These are phyloP conservation scores for Austroboletus niveus DNA, from an alignment of 1,284 basidiomycete species.

Conservation along the genomic window DNA sequence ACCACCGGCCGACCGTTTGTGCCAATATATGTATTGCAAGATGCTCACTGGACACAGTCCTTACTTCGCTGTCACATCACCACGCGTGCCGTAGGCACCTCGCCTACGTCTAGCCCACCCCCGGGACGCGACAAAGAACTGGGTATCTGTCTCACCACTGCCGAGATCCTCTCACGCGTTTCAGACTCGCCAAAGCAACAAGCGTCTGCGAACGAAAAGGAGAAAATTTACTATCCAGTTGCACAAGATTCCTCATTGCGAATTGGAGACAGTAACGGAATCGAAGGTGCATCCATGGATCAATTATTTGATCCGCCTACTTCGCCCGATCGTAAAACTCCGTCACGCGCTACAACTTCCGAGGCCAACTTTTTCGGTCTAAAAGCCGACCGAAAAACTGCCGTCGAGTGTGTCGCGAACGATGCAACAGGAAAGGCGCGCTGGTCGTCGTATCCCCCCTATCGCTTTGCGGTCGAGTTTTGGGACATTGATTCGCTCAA, in stretches of 20 bases:
- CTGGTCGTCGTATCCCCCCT: constrained; percentile 71
- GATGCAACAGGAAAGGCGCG: constrained; percentile 44
- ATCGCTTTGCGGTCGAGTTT: constrained; percentile 86
- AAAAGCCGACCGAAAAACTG: constrained; percentile 43
- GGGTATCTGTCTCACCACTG: constrained; percentile 49
- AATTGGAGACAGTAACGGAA: constrained; percentile 69
- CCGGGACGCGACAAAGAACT: constrained; percentile 56
- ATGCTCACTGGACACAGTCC: constrained; percentile 76
- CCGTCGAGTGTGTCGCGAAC: constrained; percentile 39
- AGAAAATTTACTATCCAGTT: constrained; percentile 64
- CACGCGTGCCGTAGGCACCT: constrained; percentile 32
- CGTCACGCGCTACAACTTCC: constrained; percentile 33
- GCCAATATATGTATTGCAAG: constrained; percentile 64
- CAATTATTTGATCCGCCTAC: constrained; percentile 45
- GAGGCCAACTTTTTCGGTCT: constrained; percentile 68
- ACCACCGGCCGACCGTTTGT: constrained; percentile 70
- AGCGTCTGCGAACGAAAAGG: constrained; percentile 24
- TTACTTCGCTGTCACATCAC: constrained; percentile 59
- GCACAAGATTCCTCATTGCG: constrained; percentile 75
- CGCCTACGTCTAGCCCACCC: constrained; percentile 38
- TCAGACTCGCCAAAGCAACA: constrained; percentile 20
- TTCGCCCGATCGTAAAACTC: constrained; percentile 23
- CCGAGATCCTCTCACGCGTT: constrained; percentile 45
- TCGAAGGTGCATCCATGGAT: constrained; percentile 53
- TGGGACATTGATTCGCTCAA: constrained; percentile 82